A percentile compares a stretch with the other conserved stretches of the same genome.
Evolutionary conservation across 805 yeast species (phyloP).

Genomic region (Millerago galiae): DNA sequence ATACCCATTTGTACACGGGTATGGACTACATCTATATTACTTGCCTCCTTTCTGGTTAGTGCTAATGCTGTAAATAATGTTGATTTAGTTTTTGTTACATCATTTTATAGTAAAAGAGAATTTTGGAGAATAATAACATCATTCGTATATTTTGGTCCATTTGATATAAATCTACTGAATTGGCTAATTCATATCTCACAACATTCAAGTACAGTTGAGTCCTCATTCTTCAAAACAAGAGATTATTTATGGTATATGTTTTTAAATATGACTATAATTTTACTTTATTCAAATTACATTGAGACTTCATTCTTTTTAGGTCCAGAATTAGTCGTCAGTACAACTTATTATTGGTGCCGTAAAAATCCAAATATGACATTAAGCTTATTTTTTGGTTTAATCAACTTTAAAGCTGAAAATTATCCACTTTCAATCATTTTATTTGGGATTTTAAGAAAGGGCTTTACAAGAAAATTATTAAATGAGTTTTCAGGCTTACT

Average conservation of each 20-base stretch:
- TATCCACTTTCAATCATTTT: constrained; percentile 6
- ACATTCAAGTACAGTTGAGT: constrained; percentile 13
- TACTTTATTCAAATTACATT: constrained; percentile 7
- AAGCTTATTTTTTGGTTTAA: constrained; percentile 9
- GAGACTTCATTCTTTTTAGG: constrained; percentile 7
- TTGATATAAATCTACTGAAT: constrained; percentile 10
- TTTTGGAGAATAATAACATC: constrained; percentile 19
- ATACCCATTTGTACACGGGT: constrained; percentile 17
- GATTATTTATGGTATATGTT: constrained; percentile 18
- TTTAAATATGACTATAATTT: constrained; percentile 6
- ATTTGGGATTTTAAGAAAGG: constrained; percentile 1
- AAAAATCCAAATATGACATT: constrained; percentile 12
- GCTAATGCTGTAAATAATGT: constrained; percentile 4
- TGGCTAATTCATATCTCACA: constrained; percentile 6
- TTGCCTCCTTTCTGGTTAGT: constrained; percentile 11
- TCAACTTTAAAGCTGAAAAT: constrained; percentile 14
- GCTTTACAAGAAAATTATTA: not conserved
- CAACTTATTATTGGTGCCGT: constrained; percentile 17
- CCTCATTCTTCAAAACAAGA: constrained; percentile 2
- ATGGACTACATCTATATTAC: constrained; percentile 11
- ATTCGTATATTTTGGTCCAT: constrained; percentile 14
- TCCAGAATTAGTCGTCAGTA: constrained; percentile 5
- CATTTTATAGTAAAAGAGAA: constrained; percentile 8
- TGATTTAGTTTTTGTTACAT: constrained; percentile 12
- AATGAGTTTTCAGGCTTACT: constrained; percentile 7